Percentiles rank a stretch among this genome's conserved stretches.
Evolutionary conservation across 2,329 filamentous ascomycete genomes (phyloP).

Genomic region (Ophiognomonia clavigignenti-juglandacearum): DNA sequence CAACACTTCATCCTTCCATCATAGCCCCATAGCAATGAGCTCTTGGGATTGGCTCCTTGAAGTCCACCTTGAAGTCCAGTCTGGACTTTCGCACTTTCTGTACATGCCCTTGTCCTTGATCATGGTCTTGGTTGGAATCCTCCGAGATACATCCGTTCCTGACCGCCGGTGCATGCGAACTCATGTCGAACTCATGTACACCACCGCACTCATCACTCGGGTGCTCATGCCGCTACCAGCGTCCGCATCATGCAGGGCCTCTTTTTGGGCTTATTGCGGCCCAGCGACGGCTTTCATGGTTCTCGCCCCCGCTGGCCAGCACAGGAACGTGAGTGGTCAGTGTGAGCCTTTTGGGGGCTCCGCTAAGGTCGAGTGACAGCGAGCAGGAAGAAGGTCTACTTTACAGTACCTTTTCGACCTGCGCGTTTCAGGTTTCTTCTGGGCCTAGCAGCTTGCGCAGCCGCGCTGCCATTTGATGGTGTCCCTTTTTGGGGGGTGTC

Average conservation of each 20-base stretch:
- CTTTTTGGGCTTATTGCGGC: too few species aligned
- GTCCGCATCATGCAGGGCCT: too few species aligned
- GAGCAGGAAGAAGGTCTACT: conserved; percentile 8
- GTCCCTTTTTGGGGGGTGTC: background rate
- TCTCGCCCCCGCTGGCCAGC: conserved; percentile 2
- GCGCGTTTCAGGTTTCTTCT: conserved; percentile 15
- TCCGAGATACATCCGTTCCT: conserved; percentile 10
- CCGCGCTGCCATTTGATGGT: conserved; percentile 12
- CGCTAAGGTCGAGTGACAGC: conserved; percentile 11
- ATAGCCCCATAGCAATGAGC: conserved; percentile 10
- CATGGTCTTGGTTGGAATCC: background rate
- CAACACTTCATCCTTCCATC: background rate
- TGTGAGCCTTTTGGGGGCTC: too few species aligned
- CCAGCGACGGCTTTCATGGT: conserved; percentile 9
- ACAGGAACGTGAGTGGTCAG: conserved; percentile 11
- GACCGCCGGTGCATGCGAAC: background rate
- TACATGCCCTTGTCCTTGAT: background rate
- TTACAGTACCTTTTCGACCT: too few species aligned
- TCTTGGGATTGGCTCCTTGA: conserved; percentile 9
- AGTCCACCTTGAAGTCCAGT: conserved; percentile 4
- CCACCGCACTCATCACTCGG: too few species aligned
- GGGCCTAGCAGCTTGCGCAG: conserved; percentile 12
- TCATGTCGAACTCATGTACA: too few species aligned
- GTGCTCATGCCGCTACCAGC: conserved; percentile 8
- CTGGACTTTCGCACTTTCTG: background rate